These are phyloP conservation scores for Glomus cerebriforme DNA, from an alignment of 192 early-diverging fungal species.

Conservation along the genomic window DNA sequence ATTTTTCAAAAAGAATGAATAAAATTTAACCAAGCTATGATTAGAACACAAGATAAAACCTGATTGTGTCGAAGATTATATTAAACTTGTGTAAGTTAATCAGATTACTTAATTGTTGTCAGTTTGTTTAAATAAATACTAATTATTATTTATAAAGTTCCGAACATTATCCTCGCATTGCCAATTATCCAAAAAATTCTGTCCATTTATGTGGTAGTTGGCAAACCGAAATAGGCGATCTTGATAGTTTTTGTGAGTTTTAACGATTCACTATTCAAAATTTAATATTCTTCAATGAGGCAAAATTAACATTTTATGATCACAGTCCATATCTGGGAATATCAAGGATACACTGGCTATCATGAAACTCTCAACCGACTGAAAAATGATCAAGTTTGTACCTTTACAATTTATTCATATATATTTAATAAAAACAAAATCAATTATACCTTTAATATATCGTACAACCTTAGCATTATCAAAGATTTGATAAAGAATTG, in stretches of 20 bases:
- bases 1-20: too few species aligned
- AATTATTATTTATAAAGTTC: constrained; percentile 45
- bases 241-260: constrained; percentile 79
- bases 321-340: constrained; percentile 93
- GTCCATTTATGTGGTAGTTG: constrained; percentile 89
- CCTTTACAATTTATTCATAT: neutral
- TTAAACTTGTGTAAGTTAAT: constrained; percentile 60
- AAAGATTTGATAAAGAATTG: constrained; percentile 66
- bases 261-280: constrained; percentile 33
- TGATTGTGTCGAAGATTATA: constrained; percentile 84
- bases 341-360: constrained; percentile 85
- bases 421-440: neutral
- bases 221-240: constrained; percentile 81
- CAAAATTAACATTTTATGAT: constrained; percentile 24
- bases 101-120: constrained; percentile 1
- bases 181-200: constrained; percentile 70
- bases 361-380: constrained; percentile 63
- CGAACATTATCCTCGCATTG: constrained; percentile 77
- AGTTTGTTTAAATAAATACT: neutral
- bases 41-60: constrained; percentile 83
- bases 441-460: neutral
- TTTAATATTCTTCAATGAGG: neutral
- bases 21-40: neutral
- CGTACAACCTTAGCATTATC: constrained; percentile 47
- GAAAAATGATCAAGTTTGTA: constrained; percentile 61